A percentile compares a stretch with the other conserved stretches of the same genome.
These are phyloP conservation scores for Rhodofomes roseus DNA, from an alignment of 1,284 basidiomycete genomes.

Conservation along the genomic window DNA sequence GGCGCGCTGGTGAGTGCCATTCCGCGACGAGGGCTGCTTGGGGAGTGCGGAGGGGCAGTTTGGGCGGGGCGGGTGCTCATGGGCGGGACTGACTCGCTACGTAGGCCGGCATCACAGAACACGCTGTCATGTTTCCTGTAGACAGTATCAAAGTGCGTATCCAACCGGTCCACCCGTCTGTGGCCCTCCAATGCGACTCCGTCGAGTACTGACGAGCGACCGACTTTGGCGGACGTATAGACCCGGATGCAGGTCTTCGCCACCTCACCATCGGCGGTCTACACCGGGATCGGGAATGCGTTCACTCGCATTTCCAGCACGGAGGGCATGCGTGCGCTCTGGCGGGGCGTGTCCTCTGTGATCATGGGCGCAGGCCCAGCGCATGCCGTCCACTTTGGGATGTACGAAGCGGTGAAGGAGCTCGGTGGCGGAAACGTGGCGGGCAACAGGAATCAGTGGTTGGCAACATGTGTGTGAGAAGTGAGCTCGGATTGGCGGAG, in stretches of 20 bases:
- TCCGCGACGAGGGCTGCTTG: not conserved
- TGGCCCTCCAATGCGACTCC: not conserved
- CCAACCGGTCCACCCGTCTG: not conserved
- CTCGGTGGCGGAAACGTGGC: constrained; percentile 82
- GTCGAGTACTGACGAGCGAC: constrained; percentile 1
- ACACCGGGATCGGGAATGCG: constrained; percentile 87
- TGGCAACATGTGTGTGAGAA: constrained; percentile 67
- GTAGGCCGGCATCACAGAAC: constrained; percentile 98
- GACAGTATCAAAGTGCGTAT: constrained; percentile 92
- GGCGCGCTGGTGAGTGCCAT: constrained; percentile 79
- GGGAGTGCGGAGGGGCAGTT: constrained; percentile 1
- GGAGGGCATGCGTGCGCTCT: constrained; percentile 88
- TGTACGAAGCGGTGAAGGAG: constrained; percentile 94
- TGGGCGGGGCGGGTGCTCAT: not conserved
- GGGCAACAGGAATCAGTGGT: constrained; percentile 67
- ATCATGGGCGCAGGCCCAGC: constrained; percentile 97
- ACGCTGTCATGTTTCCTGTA: constrained; percentile 98
- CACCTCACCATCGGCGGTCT: constrained; percentile 77
- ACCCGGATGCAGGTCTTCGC: constrained; percentile 99
- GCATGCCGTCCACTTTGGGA: constrained; percentile 97
- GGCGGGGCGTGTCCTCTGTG: constrained; percentile 97
- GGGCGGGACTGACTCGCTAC: constrained; percentile 6
- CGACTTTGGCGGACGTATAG: constrained; percentile 38
- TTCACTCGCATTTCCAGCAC: constrained; percentile 89
- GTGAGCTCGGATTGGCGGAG: not conserved